Evolutionary conservation across 225 moss, liverwort and hornwort genomes (phyloP).

Genomic region (Physcomitrellopsis africana): DNA sequence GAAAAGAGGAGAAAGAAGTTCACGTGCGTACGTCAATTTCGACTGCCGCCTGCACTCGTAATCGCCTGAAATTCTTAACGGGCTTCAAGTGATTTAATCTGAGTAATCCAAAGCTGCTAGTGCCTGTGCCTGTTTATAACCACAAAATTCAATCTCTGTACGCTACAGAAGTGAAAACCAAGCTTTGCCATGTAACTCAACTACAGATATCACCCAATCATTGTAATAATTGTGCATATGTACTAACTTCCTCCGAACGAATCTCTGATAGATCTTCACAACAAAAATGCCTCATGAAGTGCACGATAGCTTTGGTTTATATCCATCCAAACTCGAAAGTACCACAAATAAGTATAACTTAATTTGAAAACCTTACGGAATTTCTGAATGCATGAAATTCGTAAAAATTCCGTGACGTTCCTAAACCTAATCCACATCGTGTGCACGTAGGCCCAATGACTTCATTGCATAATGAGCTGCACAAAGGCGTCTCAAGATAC

Average conservation of each 20-base stretch:
- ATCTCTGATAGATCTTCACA: background rate
- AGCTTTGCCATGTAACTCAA: background rate
- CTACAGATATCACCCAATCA: background rate
- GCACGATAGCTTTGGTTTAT: background rate
- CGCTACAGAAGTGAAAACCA: background rate
- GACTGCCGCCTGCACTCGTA: slow-evolving; percentile 51
- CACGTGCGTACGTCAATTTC: slow-evolving; percentile 43
- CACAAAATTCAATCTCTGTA: slow-evolving; percentile 5
- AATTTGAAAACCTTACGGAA: background rate
- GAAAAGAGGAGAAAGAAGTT: slow-evolving; percentile 20
- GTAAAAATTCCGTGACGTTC: background rate
- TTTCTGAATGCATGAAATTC: background rate
- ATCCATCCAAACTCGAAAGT: background rate
- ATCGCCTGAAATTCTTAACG: slow-evolving; percentile 36
- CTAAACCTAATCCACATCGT: background rate
- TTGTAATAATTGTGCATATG: background rate
- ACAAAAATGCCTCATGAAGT: background rate
- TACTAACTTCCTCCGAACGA: background rate
- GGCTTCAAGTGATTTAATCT: slow-evolving; percentile 44
- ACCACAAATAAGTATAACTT: background rate
- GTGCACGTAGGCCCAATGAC: background rate
- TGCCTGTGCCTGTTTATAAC: slow-evolving; percentile 36
- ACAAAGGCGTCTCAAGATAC: background rate
- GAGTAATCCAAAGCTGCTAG: slow-evolving; percentile 30
- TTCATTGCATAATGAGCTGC: background rate